Evolutionary conservation across 78 protist species (phyloP).

Genomic region (Chrysochromulina tobinii): DNA sequence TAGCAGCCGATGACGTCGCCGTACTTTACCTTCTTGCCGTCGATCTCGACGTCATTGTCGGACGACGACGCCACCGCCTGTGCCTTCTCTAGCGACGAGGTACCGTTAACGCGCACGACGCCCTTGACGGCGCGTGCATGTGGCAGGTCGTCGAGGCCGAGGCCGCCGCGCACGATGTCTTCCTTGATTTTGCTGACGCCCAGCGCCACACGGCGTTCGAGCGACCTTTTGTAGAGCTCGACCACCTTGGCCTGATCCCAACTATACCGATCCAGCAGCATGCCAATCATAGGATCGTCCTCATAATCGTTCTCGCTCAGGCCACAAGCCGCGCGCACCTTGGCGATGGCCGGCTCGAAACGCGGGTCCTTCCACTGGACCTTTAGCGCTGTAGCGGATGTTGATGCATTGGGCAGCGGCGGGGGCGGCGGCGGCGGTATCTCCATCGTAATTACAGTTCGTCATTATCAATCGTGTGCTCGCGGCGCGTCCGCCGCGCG

Average conservation of each 20-base stretch:
- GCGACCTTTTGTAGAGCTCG: not conserved
- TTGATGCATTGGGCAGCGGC: too few relatives aligned
- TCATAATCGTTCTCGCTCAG: not conserved
- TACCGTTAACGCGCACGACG: not conserved
- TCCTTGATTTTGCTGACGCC: not conserved
- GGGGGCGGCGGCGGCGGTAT: too few relatives aligned
- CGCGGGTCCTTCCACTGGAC: not conserved
- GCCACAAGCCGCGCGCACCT: not conserved
- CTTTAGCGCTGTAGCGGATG: too few relatives aligned
- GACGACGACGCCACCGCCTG: not conserved
- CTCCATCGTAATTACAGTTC: too few relatives aligned
- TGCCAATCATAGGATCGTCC: slow-evolving; percentile 1
- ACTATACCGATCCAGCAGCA: not conserved
- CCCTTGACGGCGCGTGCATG: not conserved
- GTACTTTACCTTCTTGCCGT: not conserved
- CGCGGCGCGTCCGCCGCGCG: too few relatives aligned
- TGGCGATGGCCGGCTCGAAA: not conserved
- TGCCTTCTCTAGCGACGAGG: not conserved
- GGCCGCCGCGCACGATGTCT: not conserved
- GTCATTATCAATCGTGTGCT: too few relatives aligned
- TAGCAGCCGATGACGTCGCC: not conserved
- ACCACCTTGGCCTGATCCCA: not conserved
- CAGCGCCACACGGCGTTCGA: not conserved
- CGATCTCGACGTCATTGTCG: not conserved
- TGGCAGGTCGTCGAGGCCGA: not conserved